Percentiles rank a stretch among this genome's conserved stretches.
Evolutionary conservation across 768 basidiomycete genomes (phyloP).

Genomic region (Boletus reticuloceps): DNA sequence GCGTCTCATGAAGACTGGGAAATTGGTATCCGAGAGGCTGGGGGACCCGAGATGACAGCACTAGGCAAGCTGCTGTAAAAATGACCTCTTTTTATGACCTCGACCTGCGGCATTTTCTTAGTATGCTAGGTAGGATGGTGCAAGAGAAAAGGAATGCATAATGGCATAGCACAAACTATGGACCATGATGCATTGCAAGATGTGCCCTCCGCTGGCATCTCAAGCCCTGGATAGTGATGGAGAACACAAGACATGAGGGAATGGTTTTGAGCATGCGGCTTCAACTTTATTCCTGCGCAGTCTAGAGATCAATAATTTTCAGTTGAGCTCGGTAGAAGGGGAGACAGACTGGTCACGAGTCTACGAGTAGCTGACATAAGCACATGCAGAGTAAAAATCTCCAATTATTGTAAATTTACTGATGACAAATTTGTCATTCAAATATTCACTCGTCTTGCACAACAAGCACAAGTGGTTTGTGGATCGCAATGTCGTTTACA

Average conservation of each 20-base stretch:
- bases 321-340: no score
- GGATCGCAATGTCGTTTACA: no score
- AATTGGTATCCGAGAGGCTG: conserved; percentile 79
- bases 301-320: no score
- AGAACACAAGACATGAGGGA: not conserved
- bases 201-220: not conserved
- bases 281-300: no score
- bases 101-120: not conserved
- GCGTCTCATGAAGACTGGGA: conserved; percentile 72
- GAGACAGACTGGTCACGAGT: no score
- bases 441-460: no score
- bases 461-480: conserved; percentile 20
- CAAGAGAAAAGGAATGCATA: conserved; percentile 1
- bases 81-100: not conserved
- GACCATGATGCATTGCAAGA: not conserved
- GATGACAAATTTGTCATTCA: no score
- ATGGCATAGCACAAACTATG: not conserved
- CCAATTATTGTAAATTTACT: no score
- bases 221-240: not conserved
- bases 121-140: conserved; percentile 10
- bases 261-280: not conserved
- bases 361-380: no score
- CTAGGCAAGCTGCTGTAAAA: conserved; percentile 72
- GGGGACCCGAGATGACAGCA: conserved; percentile 80
- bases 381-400: no score